Base-by-base conservation (phyloP, 2,329 filamentous ascomycete genomes). In the Coleophoma eucalyptorum region DNA sequence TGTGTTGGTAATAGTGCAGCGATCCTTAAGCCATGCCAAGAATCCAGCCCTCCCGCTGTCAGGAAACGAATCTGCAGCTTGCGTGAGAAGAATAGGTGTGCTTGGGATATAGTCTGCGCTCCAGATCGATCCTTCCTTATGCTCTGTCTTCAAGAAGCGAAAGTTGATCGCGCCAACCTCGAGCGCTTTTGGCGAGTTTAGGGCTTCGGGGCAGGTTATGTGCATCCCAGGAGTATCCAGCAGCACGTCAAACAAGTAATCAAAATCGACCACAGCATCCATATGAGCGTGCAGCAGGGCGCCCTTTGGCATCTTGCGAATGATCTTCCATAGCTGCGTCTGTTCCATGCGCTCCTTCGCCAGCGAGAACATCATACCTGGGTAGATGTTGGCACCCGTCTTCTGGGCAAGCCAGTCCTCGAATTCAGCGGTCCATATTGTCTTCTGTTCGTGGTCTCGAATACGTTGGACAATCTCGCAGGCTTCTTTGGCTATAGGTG, bases 311-410 rank as follows among this genome's bases (percentile, higher is more conserved):
- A 97, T 90, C 56, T 75, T 80, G 52, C 85, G 81, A 15, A 96
- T 80, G 60, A 97, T 94, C 57, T 83, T 79, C 90, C 90, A 97
- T 20, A 97, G 76, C 63, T 84, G 84, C 13, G 90, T 96, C 59
- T 77, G 77, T 69, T 96, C 90, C 83, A 96, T 95, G 35, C 83
- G 82, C n/a, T 84, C 80, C 68, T 91, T 93, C 59, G 90, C 90
- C 34, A 93, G 77, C 34, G 81, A 85, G 70, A 96, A 97, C 88
- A 96, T 94, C 87, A 96, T 96, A 11, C 92, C 92, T 0, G 90
- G 90, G 65, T 88, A 90, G 46, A 93, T 73, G 58, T 83, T 81
- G 54, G 82, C 78, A 59, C 83, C 76, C n/a, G 70, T 73, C 50
- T 81, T 72, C 56, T 80, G 78, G 3, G 86, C 84, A 3, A 90